Percentiles rank a stretch among this genome's conserved stretches.
Evolutionary conservation across 2,329 filamentous ascomycete genomes (phyloP).

Genomic region (Orbilia ellipsospora): DNA sequence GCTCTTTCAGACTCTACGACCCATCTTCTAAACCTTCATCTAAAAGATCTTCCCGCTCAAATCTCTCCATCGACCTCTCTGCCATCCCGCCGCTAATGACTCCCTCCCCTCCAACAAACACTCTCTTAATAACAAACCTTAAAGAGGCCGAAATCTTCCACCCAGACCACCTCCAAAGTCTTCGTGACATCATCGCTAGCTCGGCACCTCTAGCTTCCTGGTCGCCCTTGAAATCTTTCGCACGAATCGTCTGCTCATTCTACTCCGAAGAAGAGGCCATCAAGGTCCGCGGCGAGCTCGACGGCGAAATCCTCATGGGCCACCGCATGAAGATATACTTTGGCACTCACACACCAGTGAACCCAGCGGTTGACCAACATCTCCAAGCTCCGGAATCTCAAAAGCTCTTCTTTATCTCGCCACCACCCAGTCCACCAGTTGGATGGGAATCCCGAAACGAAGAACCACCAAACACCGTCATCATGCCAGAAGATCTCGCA

Average conservation of each 20-base stretch:
- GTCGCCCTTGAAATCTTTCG: conserved; percentile 83
- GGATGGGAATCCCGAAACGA: conserved; percentile 76
- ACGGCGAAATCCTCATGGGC: conserved; percentile 79
- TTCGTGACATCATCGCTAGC: conserved; percentile 75
- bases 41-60: conserved; percentile 56
- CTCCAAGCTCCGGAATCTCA: conserved; percentile 77
- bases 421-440: conserved; percentile 74
- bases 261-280: conserved; percentile 76
- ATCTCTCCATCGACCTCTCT: conserved; percentile 78
- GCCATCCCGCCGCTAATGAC: conserved; percentile 75
- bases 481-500: conserved; percentile 76
- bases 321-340: conserved; percentile 76
- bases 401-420: conserved; percentile 75
- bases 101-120: conserved; percentile 83
- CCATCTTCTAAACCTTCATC: conserved; percentile 33
- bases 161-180: conserved; percentile 77
- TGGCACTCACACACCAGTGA: conserved; percentile 72
- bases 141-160: conserved; percentile 78
- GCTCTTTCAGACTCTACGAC: conserved; percentile 47
- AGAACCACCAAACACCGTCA: conserved; percentile 76
- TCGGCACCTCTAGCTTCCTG: conserved; percentile 81
- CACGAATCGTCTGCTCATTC: conserved; percentile 83
- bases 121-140: conserved; percentile 84
- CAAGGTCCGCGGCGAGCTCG: conserved; percentile 76
- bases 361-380: conserved; percentile 69